Conservation (phyloP, 805 yeast genomes). For the Wickerhamomyces canadensis region DNA sequence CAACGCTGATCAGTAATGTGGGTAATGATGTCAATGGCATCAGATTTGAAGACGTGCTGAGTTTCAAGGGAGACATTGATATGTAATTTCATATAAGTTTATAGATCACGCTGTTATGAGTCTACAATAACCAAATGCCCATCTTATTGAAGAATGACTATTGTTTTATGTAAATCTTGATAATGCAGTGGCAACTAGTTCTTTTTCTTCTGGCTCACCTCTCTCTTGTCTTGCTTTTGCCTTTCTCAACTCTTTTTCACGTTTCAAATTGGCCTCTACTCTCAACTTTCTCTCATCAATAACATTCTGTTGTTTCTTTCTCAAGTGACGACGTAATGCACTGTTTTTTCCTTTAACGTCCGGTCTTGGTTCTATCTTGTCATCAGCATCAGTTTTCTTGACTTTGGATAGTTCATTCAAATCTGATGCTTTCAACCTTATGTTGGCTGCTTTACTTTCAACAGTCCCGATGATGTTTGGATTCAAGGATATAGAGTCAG, state of each 20-base stretch:
- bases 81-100: conserved; percentile 30
- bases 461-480: conserved; percentile 84
- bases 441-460: conserved; percentile 57
- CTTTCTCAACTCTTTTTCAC: conserved; percentile 67
- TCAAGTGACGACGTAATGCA: conserved; percentile 68
- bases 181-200: conserved; percentile 34
- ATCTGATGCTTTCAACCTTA: conserved; percentile 61
- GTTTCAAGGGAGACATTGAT: conserved; percentile 58
- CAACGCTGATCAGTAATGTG: conserved; percentile 9
- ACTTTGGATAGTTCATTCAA: conserved; percentile 36
- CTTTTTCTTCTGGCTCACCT: conserved; percentile 47
- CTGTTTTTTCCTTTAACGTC: conserved; percentile 78
- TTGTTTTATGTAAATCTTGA: conserved; percentile 29
- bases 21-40: conserved; percentile 51
- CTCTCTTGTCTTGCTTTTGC: conserved; percentile 38
- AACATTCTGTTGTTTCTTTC: conserved; percentile 81
- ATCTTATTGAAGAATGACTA: no score
- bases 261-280: conserved; percentile 64
- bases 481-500: conserved; percentile 89
- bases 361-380: conserved; percentile 44
- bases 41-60: conserved; percentile 55
- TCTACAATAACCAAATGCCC: no score
- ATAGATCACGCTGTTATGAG: background rate
- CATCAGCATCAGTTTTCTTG: conserved; percentile 35
- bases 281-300: conserved; percentile 80